phyloP scores from a whole-genome alignment of 306 rosid species.

The Cicer judaicum region DNA sequence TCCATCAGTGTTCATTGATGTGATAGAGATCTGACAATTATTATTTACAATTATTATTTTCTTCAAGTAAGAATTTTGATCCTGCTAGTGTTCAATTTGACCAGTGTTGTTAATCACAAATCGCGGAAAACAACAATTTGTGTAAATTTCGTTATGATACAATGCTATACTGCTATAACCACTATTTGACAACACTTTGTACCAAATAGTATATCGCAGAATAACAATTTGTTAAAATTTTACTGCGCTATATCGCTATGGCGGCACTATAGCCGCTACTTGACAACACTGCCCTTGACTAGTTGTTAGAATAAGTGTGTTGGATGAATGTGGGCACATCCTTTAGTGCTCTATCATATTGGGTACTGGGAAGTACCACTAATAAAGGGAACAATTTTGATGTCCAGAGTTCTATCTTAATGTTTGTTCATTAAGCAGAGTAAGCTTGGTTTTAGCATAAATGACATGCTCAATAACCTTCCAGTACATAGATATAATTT shows the following conservation, averaged over 20 bases:
- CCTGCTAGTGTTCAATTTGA: neutral
- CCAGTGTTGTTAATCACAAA: neutral
- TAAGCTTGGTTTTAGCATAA: slow-evolving; percentile 10
- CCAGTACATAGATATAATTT: slow-evolving; percentile 1
- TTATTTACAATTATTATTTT: neutral
- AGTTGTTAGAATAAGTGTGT: slow-evolving; percentile 31
- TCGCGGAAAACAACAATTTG: too few relatives aligned
- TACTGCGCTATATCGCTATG: too few relatives aligned
- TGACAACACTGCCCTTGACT: neutral
- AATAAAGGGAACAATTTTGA: neutral
- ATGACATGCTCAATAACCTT: neutral
- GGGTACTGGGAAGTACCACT: neutral
- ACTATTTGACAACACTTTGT: too few relatives aligned
- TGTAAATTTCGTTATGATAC: too few relatives aligned
- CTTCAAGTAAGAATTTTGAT: slow-evolving; percentile 8
- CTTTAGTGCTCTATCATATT: neutral
- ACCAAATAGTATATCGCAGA: too few relatives aligned
- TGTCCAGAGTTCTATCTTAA: slow-evolving; percentile 3
- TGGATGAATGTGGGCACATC: slow-evolving; percentile 5
- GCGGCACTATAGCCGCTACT: too few relatives aligned
- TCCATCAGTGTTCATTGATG: neutral
- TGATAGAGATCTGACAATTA: slow-evolving; percentile 3
- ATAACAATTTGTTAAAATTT: too few relatives aligned
- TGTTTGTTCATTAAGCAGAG: neutral
- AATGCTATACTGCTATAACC: too few relatives aligned